phyloP scores from a whole-genome alignment of 768 basidiomycete genomes.

The Boletus sp. region DNA sequence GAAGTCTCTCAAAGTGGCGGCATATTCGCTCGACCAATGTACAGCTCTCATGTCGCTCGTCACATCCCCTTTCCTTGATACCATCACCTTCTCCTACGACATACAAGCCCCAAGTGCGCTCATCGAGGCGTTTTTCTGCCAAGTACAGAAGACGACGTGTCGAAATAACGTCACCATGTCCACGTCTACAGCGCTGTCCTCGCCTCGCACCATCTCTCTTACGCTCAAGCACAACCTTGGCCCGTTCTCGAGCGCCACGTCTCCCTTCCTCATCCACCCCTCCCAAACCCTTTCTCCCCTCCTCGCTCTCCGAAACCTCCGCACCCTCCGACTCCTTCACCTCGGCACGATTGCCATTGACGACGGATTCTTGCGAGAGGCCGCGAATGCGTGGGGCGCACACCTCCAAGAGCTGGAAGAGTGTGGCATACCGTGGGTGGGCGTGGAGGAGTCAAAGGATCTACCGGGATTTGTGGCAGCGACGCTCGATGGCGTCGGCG shows the following conservation, averaged over 20 bases:
- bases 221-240: slow-evolving; percentile 28
- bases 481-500: slow-evolving; percentile 23
- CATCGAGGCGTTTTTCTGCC: slow-evolving; percentile 24
- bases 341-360: slow-evolving; percentile 28
- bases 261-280: slow-evolving; percentile 25
- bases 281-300: slow-evolving; percentile 24
- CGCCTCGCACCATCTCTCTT: slow-evolving; percentile 17
- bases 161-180: not conserved
- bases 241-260: slow-evolving; percentile 14
- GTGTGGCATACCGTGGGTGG: slow-evolving; percentile 28
- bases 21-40: slow-evolving; percentile 28
- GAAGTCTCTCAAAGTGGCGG: slow-evolving; percentile 22
- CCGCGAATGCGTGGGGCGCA: slow-evolving; percentile 25
- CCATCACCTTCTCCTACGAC: slow-evolving; percentile 26
- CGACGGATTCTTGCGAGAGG: slow-evolving; percentile 25
- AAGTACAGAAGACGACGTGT: slow-evolving; percentile 23
- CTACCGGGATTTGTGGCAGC: slow-evolving; percentile 10
- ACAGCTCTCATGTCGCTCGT: slow-evolving; percentile 23
- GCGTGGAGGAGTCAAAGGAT: slow-evolving; percentile 12
- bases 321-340: slow-evolving; percentile 22
- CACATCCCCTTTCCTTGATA: slow-evolving; percentile 22
- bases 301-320: slow-evolving; percentile 18
- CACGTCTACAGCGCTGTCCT: not conserved
- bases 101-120: slow-evolving; percentile 21
- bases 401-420: slow-evolving; percentile 27